Evolutionary conservation across 371 early-diverging fungal species (phyloP).

Genomic region (Chytridium lagenaria): DNA sequence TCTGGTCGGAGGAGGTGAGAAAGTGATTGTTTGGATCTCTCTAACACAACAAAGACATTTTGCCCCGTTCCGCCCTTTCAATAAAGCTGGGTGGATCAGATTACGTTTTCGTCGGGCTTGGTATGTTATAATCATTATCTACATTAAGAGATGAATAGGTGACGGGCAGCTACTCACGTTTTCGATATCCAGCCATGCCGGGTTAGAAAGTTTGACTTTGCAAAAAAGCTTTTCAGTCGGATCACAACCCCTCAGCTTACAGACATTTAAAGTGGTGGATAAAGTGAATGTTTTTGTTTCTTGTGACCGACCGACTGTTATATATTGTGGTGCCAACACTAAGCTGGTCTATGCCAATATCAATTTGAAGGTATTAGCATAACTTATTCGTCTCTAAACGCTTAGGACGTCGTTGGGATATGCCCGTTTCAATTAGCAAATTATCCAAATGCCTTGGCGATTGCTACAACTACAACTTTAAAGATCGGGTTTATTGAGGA

Average conservation of each 20-base stretch:
- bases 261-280: conserved; percentile 65
- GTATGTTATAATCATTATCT: conserved; percentile 1
- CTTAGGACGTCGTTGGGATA: conserved; percentile 65
- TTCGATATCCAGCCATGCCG: conserved; percentile 50
- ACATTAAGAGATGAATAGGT: conserved; percentile 42
- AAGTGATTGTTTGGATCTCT: conserved; percentile 10
- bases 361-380: conserved; percentile 66
- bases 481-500: conserved; percentile 77
- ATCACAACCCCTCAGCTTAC: conserved; percentile 74
- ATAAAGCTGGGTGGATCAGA: conserved; percentile 62
- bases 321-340: conserved; percentile 62
- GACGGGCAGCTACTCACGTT: conserved; percentile 79
- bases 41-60: too few species aligned
- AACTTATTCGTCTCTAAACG: conserved; percentile 19
- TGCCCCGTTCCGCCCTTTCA: conserved; percentile 80
- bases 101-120: conserved; percentile 78
- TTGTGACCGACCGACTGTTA: conserved; percentile 83
- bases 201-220: conserved; percentile 58
- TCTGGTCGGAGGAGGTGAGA: conserved; percentile 57
- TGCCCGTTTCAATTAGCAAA: conserved; percentile 64
- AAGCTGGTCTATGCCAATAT: conserved; percentile 80
- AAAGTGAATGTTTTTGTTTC: conserved; percentile 74
- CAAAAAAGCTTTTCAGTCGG: conserved; percentile 77
- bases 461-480: conserved; percentile 66
- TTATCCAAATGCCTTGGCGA: conserved; percentile 67